Evolutionary conservation across 1,284 basidiomycete genomes (phyloP), one percentile per base, ranked within the genome.

Genomic region (Tetrapyrgos nigripes): DNA sequence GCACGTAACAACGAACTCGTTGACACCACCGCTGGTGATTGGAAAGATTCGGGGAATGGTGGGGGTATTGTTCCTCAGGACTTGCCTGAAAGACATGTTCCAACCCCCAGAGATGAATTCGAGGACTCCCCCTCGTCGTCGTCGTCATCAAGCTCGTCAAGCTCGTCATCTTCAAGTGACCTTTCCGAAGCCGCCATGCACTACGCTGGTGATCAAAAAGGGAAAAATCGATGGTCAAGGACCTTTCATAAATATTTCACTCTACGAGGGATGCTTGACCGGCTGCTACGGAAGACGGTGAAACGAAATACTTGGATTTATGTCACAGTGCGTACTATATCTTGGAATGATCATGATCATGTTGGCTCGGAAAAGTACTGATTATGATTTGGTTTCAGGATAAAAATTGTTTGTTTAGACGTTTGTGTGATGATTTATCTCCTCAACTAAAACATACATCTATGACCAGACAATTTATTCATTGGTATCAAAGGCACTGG

Each of bases 401-500:
- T 64, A 81, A 80, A 64, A 78, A 82, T 53, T 84, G 81, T 82
- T 50, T 48, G 79, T 70, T 9, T 47, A 11, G 8, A 14, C 8
- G 45, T 40, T 27, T 29, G 11, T 24, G 43, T 37, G 31, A 10
- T 27, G 40, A 10, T 35, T 23, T 44, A 19, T 31, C n/a, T 14
- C 43, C 28, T 43, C 60, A 27, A 52, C 51, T 35, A 29, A 28
- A 27, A 9, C 35, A 45, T 53, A 52, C 40, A n/a, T n/a, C n/a
- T n/a, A n/a, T n/a, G n/a, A 44, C 2, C 58, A 87, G 83, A 85
- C 66, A 89, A 91, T 65, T 74, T 92, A 9, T 92, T 87, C 68
- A 78, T 92, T 54, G 89, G 88, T 0, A 88, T 92, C 64, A 92
- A 92, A 73, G 74, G 82, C 44, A 84, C 85, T 14, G 89, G 89